Evolutionary conservation across 139 green algal species (phyloP), one percentile per base, ranked within the genome.

Genomic region (Microglena sp.): DNA sequence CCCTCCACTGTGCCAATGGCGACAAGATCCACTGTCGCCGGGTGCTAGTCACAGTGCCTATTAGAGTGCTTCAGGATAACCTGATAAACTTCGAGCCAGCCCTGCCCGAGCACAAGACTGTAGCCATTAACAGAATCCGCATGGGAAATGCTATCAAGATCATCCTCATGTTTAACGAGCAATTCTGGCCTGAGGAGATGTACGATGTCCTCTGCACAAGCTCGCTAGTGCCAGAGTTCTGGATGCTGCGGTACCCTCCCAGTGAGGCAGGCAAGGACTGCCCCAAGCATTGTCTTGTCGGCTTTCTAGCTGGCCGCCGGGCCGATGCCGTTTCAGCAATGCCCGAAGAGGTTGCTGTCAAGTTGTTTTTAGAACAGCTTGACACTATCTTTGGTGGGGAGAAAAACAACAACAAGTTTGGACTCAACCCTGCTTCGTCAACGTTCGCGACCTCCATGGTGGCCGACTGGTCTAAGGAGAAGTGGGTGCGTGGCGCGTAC

Each of bases 141-240:
- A 81, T 87, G 71, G 80, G 77, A 45, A 89, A 86, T 32, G 83
- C 74, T 4, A 55, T 77, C 55, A 84, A 85, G 70, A 34, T 90
- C 22, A 36, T 84, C 18, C 45, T 82, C 21, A 58, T 28, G 11
- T 85, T 85, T 45, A 65, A 24, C 2, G 3, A 33, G 2, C 72
- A 64, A 15, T 88, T 95, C 76, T 95, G 87, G 89, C 78, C 78
- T 2, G 75, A 77, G 3, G 64, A 75, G 44, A 77, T 95, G 66
- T 67, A 55, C 40, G 60, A 67, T 24, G 32, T 67, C 22, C 18
- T 67, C 7, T 95, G 88, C 73, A 75, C 80, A 0, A 78, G 82
- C 55, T 66, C 50, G 33, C 91, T 92, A 53, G 73, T 90, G 5
- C 89, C 86, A 2, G 89, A 95, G 72, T 82, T 92, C 43, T 95